Conservation (phyloP, 805 yeast genomes). For the Maudiozyma barnettii region DNA sequence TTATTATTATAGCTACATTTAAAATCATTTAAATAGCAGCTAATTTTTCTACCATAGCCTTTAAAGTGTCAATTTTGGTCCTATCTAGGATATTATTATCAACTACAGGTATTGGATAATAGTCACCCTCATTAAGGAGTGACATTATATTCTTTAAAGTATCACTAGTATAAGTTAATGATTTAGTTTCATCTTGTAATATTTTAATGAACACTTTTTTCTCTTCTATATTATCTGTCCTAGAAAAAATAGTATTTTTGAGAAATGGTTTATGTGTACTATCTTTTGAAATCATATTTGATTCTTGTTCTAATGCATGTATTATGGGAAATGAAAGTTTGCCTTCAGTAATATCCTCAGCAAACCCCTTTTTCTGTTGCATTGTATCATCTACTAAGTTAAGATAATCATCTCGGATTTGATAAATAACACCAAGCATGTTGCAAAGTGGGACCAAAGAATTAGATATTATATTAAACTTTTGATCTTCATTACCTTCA, state of each 20-base stretch:
- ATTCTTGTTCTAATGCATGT: conserved; percentile 40
- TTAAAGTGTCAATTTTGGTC: background rate
- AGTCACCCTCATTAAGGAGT: conserved; percentile 13
- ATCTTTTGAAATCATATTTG: conserved; percentile 8
- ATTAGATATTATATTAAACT: conserved; percentile 1
- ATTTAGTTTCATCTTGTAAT: conserved; percentile 31
- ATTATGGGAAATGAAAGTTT: conserved; percentile 81
- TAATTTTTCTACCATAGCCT: background rate
- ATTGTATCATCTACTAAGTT: conserved; percentile 43
- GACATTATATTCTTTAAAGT: conserved; percentile 14
- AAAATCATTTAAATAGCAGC: background rate
- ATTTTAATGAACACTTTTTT: conserved; percentile 44
- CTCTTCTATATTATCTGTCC: conserved; percentile 40
- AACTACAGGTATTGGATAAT: conserved; percentile 10
- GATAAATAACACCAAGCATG: conserved; percentile 73
- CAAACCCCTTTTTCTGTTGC: conserved; percentile 61
- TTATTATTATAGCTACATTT: background rate
- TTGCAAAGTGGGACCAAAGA: conserved; percentile 56
- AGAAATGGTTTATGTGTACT: conserved; percentile 28
- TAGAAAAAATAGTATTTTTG: conserved; percentile 41
- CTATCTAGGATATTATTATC: background rate
- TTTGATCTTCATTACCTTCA: background rate
- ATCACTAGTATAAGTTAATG: conserved; percentile 18
- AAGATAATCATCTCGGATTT: conserved; percentile 74
- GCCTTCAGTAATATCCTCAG: conserved; percentile 86